Conservation (phyloP, 495 filamentous ascomycete genomes). For the Polyplosphaeria fusca region DNA sequence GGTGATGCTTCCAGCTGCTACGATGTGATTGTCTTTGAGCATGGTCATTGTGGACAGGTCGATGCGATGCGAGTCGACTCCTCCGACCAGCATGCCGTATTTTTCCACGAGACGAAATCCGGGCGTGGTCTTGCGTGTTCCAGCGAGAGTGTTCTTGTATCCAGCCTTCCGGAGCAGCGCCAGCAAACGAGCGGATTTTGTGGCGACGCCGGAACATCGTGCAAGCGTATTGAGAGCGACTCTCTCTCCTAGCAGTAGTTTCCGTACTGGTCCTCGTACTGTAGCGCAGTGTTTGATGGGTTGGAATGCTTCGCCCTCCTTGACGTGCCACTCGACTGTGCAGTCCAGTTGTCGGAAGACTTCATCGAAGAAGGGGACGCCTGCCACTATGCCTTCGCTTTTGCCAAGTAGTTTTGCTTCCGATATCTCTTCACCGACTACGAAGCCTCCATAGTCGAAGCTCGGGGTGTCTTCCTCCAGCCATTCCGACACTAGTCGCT, state of each 20-base stretch:
- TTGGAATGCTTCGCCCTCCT: conserved; percentile 67
- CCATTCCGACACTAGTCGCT: conserved; percentile 75
- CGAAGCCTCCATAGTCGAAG: conserved; percentile 95
- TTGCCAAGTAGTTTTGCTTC: conserved; percentile 89
- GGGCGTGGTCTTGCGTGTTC: conserved; percentile 93
- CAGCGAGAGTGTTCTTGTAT: conserved; percentile 81
- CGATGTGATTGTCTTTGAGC: conserved; percentile 98
- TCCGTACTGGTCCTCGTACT: conserved; percentile 79
- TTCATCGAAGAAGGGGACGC: conserved; percentile 92
- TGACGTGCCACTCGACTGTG: conserved; percentile 79
- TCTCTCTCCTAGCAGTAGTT: conserved; percentile 84
- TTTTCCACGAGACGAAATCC: conserved; percentile 96
- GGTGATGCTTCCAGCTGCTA: conserved; percentile 73
- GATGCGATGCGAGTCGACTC: conserved; percentile 85
- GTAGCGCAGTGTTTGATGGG: conserved; percentile 66
- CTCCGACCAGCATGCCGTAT: conserved; percentile 93
- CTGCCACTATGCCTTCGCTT: conserved; percentile 79
- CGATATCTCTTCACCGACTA: conserved; percentile 75
- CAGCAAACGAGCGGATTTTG: conserved; percentile 55
- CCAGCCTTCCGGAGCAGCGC: conserved; percentile 57
- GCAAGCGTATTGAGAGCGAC: conserved; percentile 91
- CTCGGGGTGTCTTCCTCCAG: conserved; percentile 92
- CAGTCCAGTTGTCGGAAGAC: conserved; percentile 88
- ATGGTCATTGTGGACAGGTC: conserved; percentile 94
- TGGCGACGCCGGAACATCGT: conserved; percentile 88